Conservation (phyloP, 202 grass and related monocot species). For the Carex sylvatica region DNA sequence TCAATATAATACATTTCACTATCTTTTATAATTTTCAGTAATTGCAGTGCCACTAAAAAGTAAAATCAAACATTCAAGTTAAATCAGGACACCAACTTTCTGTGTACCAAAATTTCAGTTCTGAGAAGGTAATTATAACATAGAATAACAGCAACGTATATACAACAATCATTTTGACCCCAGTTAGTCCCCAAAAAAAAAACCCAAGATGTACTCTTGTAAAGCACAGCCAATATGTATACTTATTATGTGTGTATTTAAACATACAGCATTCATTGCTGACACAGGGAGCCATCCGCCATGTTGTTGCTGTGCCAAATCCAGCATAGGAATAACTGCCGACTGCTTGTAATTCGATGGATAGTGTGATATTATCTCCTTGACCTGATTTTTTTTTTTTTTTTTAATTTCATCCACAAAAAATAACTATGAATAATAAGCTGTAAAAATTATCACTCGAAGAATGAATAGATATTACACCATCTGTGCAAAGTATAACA, state of each 20-base stretch:
- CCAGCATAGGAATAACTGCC: conserved; percentile 78
- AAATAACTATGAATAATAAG: background rate
- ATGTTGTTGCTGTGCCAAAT: conserved; percentile 95
- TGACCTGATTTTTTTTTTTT: conserved; percentile 38
- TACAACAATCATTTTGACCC: no score
- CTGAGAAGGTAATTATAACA: background rate
- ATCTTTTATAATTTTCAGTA: background rate
- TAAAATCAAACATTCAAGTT: background rate
- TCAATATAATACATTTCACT: background rate
- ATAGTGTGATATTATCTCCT: conserved; percentile 88
- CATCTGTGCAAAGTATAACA: background rate
- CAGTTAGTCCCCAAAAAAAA: no score
- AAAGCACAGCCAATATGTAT: background rate
- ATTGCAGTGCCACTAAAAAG: background rate
- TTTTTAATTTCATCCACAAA: background rate
- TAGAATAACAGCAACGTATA: background rate
- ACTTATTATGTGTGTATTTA: background rate
- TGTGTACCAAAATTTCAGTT: background rate
- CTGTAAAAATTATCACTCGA: background rate
- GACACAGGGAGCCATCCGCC: conserved; percentile 93
- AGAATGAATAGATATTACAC: background rate
- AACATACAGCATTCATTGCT: conserved; percentile 84
- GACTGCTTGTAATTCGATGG: conserved; percentile 99
- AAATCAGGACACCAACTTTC: no score
- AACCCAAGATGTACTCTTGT: no score